Percentiles rank a stretch among this genome's conserved stretches.
These are phyloP conservation scores for Jimgerdemannia lactiflua DNA, from an alignment of 192 early-diverging fungal genomes.

Conservation along the genomic window DNA sequence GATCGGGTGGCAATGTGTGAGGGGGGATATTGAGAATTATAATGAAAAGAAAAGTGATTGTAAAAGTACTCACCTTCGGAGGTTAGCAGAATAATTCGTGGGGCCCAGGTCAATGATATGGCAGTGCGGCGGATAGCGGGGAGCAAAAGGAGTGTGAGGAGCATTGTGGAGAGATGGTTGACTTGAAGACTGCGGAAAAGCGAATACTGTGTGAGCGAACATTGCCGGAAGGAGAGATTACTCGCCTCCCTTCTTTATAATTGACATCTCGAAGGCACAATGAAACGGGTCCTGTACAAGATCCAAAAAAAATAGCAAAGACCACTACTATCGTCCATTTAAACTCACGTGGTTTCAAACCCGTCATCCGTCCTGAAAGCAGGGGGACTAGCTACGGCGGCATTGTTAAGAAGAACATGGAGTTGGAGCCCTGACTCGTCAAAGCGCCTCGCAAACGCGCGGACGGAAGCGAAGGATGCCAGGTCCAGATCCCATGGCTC, in stretches of 20 bases:
- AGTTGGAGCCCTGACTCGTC: slow-evolving; percentile 22
- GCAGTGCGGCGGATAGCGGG: slow-evolving; percentile 18
- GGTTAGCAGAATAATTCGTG: slow-evolving; percentile 20
- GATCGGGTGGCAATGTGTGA: no score
- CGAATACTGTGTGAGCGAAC: neutral
- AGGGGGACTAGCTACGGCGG: slow-evolving; percentile 16
- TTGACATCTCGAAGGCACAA: neutral
- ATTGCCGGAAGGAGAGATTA: no score
- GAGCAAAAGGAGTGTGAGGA: slow-evolving; percentile 17
- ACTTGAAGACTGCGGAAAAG: slow-evolving; percentile 9
- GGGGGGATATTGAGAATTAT: neutral
- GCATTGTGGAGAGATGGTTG: slow-evolving; percentile 19
- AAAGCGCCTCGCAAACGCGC: slow-evolving; percentile 30
- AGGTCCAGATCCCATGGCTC: slow-evolving; percentile 21
- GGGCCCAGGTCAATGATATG: slow-evolving; percentile 1
- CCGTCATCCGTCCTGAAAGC: slow-evolving; percentile 8
- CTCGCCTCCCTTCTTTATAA: neutral
- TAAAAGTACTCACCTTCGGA: slow-evolving; percentile 13
- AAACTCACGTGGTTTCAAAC: slow-evolving; percentile 20
- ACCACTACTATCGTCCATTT: neutral
- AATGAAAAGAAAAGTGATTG: neutral
- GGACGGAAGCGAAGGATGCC: slow-evolving; percentile 24
- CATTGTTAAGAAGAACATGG: slow-evolving; percentile 49
- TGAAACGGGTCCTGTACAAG: neutral
- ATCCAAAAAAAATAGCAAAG: neutral